Evolutionary conservation across 345 rosid species (phyloP).

Genomic region (Diplotaxis tenuifolia): DNA sequence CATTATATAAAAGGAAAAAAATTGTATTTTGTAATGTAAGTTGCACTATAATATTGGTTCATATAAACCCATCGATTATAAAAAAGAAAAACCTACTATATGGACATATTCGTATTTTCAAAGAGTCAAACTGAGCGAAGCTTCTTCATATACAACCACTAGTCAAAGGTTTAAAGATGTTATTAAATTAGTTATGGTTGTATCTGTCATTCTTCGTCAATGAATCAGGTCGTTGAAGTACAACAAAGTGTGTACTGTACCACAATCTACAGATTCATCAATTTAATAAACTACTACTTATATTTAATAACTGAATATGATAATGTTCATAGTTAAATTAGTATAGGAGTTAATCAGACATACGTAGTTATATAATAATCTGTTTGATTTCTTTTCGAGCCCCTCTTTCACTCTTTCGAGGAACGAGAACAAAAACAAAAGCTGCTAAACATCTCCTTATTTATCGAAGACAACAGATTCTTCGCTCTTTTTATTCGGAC

Average conservation of each 20-base stretch:
- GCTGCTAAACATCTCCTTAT: background rate
- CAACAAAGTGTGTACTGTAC: background rate
- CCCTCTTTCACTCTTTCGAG: constrained; percentile 16
- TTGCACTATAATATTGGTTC: background rate
- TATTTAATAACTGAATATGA: constrained; percentile 17
- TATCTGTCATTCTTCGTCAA: constrained; percentile 36
- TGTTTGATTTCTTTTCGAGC: constrained; percentile 30
- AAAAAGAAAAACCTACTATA: background rate
- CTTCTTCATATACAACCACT: constrained; percentile 20
- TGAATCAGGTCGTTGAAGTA: constrained; percentile 32
- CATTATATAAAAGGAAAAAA: too few species aligned
- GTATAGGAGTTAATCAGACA: constrained; percentile 21
- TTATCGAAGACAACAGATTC: background rate
- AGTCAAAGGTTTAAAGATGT: constrained; percentile 28
- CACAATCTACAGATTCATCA: constrained; percentile 21
- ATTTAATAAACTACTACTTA: background rate
- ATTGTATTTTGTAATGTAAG: background rate
- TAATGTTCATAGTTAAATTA: constrained; percentile 14
- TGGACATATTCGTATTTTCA: background rate
- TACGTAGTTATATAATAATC: constrained; percentile 34
- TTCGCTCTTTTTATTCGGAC: background rate
- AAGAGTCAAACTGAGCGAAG: constrained; percentile 12
- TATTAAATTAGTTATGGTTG: constrained; percentile 34
- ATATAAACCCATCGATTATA: background rate
- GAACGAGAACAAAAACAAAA: background rate